Conservation (phyloP, 768 basidiomycete genomes). For the Leccinum incarnatum region DNA sequence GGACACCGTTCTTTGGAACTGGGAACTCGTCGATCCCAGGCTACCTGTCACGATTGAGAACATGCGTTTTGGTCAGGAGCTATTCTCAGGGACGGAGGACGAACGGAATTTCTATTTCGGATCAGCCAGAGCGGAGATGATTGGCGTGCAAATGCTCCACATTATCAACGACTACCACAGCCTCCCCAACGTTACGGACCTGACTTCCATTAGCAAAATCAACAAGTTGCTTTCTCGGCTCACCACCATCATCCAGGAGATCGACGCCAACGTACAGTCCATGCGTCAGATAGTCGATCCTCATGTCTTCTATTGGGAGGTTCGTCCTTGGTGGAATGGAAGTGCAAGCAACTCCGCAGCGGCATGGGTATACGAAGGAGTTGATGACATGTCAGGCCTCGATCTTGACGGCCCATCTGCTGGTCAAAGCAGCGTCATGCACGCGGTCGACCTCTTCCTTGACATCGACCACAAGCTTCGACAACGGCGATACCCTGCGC, state of each 20-base stretch:
- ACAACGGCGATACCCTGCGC: slow-evolving; percentile 61
- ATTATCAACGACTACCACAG: slow-evolving; percentile 87
- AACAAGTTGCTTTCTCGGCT: slow-evolving; percentile 70
- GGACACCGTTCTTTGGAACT: slow-evolving; percentile 96
- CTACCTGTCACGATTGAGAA: slow-evolving; percentile 67
- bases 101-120: slow-evolving; percentile 85
- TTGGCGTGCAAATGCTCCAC: slow-evolving; percentile 80
- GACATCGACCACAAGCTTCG: slow-evolving; percentile 86
- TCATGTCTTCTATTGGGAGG: slow-evolving; percentile 82
- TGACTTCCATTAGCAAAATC: slow-evolving; percentile 64
- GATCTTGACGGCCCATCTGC: slow-evolving; percentile 88
- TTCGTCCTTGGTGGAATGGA: slow-evolving; percentile 92
- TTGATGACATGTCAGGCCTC: slow-evolving; percentile 53
- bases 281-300: slow-evolving; percentile 78
- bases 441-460: slow-evolving; percentile 79
- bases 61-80: slow-evolving; percentile 59
- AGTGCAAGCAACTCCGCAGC: slow-evolving; percentile 54
- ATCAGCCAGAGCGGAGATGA: slow-evolving; percentile 82
- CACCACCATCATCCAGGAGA: slow-evolving; percentile 64
- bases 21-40: slow-evolving; percentile 55
- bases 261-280: slow-evolving; percentile 65
- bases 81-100: slow-evolving; percentile 83
- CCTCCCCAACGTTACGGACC: slow-evolving; percentile 63
- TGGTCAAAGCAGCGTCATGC: slow-evolving; percentile 92
- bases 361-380: slow-evolving; percentile 79